Conservation (phyloP, 345 rosid genomes). For the Mallotus nudiflorus region DNA sequence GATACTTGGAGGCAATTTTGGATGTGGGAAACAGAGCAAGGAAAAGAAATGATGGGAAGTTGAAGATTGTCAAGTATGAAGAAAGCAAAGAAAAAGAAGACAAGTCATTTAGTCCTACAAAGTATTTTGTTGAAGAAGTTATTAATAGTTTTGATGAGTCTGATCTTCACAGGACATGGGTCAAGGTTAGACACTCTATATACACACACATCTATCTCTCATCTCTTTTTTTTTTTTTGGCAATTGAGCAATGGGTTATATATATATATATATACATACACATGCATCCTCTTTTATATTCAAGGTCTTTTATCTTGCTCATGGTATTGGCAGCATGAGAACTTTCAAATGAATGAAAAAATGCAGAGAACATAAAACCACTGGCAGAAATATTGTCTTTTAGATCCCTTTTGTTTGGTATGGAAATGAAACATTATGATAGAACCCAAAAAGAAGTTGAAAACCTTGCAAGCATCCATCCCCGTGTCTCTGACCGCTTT, state of each 20-base stretch:
- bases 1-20: conserved; percentile 83
- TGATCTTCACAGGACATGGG: conserved; percentile 87
- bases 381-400: neutral
- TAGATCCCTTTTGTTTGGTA: neutral
- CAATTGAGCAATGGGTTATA: neutral
- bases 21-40: conserved; percentile 62
- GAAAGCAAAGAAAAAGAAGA: conserved; percentile 42
- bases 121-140: conserved; percentile 87
- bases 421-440: neutral
- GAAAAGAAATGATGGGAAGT: conserved; percentile 49
- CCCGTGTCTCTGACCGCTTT: neutral
- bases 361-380: no score
- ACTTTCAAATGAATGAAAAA: no score
- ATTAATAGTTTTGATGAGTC: conserved; percentile 78
- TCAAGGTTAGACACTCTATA: conserved; percentile 47
- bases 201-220: neutral
- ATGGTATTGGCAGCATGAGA: no score
- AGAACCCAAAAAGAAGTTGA: neutral
- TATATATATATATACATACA: no score
- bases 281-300: no score
- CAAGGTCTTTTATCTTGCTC: no score
- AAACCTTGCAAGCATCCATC: neutral
- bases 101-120: conserved; percentile 67
- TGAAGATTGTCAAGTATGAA: conserved; percentile 49
- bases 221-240: neutral